Evolutionary conservation across 2,329 filamentous ascomycete species (phyloP), one percentile per base, ranked within the genome.

Genomic region (Colletotrichum nymphaeae): DNA sequence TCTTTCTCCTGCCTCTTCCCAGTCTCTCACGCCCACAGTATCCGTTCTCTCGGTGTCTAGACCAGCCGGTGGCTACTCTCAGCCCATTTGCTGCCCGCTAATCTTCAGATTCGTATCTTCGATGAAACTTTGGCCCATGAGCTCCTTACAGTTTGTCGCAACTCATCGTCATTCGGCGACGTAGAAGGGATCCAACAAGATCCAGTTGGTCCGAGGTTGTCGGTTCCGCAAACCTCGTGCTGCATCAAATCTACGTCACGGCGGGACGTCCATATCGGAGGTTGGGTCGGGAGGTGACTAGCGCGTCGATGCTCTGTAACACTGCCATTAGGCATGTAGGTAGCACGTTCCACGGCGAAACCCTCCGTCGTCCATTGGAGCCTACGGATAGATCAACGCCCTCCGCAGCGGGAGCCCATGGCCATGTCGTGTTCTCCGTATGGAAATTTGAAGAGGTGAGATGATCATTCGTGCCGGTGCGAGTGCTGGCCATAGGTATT

Each of bases 221-320:
- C 42, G 53, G 59, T 59, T 53, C 58, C 59, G 69, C 53, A 64
- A 63, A 65, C 58, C 65, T 59, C 58, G 65, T 65, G 69, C 69
- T 16, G 65, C 69, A 59, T 64, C 69, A 30, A 55, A 53, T 59
- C 53, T 69, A 72, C 65, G 69, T 72, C 65, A 69, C 58, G 60
- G 56, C 67, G 28, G 60, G 49, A 73, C 42, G 59, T 32, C 55
- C 56, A 37, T 53, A 64, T 57, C 32, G 71, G 62, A 24, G n/a
- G 66, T 60, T 26, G 35, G 55, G 26, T 65, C n/a, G 67, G 70
- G 32, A 62, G 55, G 70, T 65, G 22, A 56, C 66, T 70, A 49
- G 42, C 19, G 67, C 56, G 35, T 65, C 35, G 35, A 42, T 30
- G 62, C 60, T 71, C 35, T 73, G 67, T 57, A 66, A 70, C 67